These are phyloP conservation scores for Xylariales sp. DNA, from an alignment of 2,329 filamentous ascomycete species.

Conservation along the genomic window DNA sequence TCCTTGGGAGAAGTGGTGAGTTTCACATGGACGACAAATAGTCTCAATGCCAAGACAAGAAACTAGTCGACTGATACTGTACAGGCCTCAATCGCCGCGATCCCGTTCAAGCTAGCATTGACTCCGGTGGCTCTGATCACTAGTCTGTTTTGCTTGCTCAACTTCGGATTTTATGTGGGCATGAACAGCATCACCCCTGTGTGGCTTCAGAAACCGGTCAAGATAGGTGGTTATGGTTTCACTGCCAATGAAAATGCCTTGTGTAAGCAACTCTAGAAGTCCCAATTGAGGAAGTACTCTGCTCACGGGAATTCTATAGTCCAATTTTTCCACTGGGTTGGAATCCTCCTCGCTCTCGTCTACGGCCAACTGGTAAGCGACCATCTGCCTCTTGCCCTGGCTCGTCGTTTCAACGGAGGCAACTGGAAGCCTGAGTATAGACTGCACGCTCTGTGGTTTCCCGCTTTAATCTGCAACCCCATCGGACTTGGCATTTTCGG, in stretches of 20 bases:
- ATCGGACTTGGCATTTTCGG: conserved; percentile 32
- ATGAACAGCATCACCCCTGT: neutral
- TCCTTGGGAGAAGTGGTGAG: neutral
- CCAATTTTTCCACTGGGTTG: conserved; percentile 33
- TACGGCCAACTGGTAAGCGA: conserved; percentile 34
- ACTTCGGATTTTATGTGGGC: neutral
- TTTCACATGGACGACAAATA: neutral
- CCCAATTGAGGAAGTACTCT: neutral
- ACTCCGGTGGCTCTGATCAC: neutral
- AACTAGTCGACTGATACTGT: no score
- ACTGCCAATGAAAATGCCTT: neutral
- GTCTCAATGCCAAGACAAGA: neutral
- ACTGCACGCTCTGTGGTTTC: conserved; percentile 24
- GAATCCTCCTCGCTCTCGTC: conserved; percentile 28
- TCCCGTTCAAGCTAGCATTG: neutral
- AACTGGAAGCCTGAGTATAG: conserved; percentile 35
- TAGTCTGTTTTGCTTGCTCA: neutral
- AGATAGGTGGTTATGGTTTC: neutral
- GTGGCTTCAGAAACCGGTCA: neutral
- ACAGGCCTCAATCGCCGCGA: neutral
- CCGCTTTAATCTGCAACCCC: conserved; percentile 23
- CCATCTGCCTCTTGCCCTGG: conserved; percentile 29
- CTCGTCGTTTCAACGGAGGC: conserved; percentile 17
- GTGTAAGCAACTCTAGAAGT: neutral
- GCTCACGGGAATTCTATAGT: neutral